Evolutionary conservation across 2,329 filamentous ascomycete genomes (phyloP).

Genomic region (Hymenoscyphus infarciens): DNA sequence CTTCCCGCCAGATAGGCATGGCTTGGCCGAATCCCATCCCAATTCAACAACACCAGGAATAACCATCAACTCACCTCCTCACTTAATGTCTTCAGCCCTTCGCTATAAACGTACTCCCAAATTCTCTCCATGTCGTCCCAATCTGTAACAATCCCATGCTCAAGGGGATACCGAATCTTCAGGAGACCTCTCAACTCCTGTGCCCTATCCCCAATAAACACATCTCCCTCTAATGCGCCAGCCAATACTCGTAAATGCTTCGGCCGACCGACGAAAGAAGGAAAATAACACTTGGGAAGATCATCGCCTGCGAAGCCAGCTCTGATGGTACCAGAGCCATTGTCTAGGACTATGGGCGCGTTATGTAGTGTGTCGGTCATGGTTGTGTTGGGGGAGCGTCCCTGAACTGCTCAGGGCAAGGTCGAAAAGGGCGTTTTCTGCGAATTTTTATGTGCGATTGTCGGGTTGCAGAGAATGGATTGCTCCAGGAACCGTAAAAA

Average conservation of each 20-base stretch:
- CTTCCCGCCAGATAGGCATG: conserved; percentile 13
- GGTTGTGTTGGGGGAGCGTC: conserved; percentile 12
- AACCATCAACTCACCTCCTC: conserved; percentile 67
- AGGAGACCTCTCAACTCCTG: conserved; percentile 88
- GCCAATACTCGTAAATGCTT: conserved; percentile 94
- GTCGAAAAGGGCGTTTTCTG: neutral
- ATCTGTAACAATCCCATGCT: conserved; percentile 97
- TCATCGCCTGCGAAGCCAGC: conserved; percentile 97
- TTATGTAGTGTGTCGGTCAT: conserved; percentile 82
- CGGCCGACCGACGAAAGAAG: conserved; percentile 92
- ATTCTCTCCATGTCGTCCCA: conserved; percentile 99
- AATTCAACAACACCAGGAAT: conserved; percentile 2
- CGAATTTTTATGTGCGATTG: neutral
- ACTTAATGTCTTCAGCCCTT: conserved; percentile 92
- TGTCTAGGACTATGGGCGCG: conserved; percentile 97
- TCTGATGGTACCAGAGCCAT: conserved; percentile 95
- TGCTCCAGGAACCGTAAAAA: neutral
- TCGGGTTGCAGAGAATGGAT: neutral
- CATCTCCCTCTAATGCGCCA: conserved; percentile 93
- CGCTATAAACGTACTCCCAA: conserved; percentile 96
- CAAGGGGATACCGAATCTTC: conserved; percentile 92
- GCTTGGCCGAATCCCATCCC: neutral
- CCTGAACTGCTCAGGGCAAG: conserved; percentile 1
- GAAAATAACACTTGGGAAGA: conserved; percentile 93
- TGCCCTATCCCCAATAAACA: conserved; percentile 88